Conservation (phyloP, 805 yeast genomes). For the Cyberlindnera saturnus region DNA sequence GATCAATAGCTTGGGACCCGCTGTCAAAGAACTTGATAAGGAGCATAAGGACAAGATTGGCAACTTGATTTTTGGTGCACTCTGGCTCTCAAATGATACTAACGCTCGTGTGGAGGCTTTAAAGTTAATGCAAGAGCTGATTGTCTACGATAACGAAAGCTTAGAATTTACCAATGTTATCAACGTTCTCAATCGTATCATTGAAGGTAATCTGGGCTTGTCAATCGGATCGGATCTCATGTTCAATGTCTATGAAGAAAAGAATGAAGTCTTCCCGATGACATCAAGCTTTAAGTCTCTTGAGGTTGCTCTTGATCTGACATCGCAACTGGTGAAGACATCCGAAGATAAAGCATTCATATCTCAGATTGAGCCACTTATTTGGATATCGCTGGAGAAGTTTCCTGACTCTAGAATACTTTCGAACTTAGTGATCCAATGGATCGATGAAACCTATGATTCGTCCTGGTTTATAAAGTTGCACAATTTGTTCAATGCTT, state of each 20-base stretch:
- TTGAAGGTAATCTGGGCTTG: conserved; percentile 28
- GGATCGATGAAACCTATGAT: conserved; percentile 51
- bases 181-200: conserved; percentile 25
- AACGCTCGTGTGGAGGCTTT: conserved; percentile 31
- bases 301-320: conserved; percentile 45
- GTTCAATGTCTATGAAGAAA: conserved; percentile 32
- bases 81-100: conserved; percentile 29
- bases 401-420: conserved; percentile 39
- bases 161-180: conserved; percentile 27
- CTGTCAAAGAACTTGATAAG: conserved; percentile 29
- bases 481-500: conserved; percentile 40
- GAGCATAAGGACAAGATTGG: conserved; percentile 27
- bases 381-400: conserved; percentile 56
- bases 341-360: conserved; percentile 41
- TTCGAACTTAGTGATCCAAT: conserved; percentile 41
- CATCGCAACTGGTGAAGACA: conserved; percentile 52
- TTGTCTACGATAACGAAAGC: conserved; percentile 37
- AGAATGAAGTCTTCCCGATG: conserved; percentile 38
- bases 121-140: conserved; percentile 38
- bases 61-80: conserved; percentile 30
- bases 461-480: conserved; percentile 56
- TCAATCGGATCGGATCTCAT: conserved; percentile 23
- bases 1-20: conserved; percentile 55
- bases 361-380: conserved; percentile 40
- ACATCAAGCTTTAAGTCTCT: conserved; percentile 36